Base-by-base conservation (phyloP, 2,329 filamentous ascomycete species). In the Fusarium nanum region DNA sequence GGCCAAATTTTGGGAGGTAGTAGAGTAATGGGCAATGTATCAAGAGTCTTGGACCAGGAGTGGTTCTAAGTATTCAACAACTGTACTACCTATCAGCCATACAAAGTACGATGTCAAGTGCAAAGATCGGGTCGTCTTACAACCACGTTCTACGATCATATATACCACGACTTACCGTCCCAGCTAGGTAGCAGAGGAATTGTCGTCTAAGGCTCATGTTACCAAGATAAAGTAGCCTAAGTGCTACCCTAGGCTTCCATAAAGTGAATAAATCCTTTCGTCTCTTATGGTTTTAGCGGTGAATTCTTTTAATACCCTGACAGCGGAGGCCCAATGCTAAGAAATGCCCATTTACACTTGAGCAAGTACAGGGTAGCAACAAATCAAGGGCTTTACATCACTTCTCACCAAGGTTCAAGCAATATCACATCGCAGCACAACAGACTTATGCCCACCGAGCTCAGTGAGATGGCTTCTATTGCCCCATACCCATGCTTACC, bases 1-100 rank as follows among this genome's bases (percentile, higher is more conserved):
- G 71, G 63, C 3, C 65, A 56, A 16, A 55, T 77, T 4, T 49
- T 82, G 18, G 77, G 77, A 8, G 72, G 76, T 3, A 60, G 69
- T 18, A 72, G 70, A 48, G 44, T 71, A 12, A n/a, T 81, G 20
- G 40, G 53, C 6, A 62, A 52, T 32, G 54, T 66, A 6, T 72
- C 71, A 7, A 56, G 25, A 23, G 27, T 44, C 7, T 27, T 74
- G n/a, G 62, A 70, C 27, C 61, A 48, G 25, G 42, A 45, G n/a
- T 70, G 65, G 66, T 11, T 54, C 16, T 71, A 44, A 59, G 23
- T 40, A 32, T 7, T 18, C 8, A 8, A 11, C 6, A 34, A 55
- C n/a, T 11, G 23, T 16, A 22, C 14, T 42, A 16, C 6, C 30
- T 46, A 25, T 20, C 47, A 32, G 7, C 18, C 6, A 37, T 8